These are phyloP conservation scores for Naganishia randhawae DNA, from an alignment of 768 basidiomycete genomes.

Conservation along the genomic window DNA sequence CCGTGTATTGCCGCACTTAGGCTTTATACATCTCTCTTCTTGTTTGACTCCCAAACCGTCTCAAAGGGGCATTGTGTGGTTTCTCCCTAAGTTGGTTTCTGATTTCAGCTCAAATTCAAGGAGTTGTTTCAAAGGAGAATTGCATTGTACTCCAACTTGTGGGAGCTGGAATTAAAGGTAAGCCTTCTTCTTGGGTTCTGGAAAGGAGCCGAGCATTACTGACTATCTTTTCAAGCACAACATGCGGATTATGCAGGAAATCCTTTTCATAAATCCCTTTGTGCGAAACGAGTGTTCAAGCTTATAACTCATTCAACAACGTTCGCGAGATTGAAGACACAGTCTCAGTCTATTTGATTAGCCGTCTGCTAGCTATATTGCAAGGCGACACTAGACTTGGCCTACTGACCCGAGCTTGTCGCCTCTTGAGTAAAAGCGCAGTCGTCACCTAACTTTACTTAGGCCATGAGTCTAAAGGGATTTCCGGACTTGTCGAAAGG, in stretches of 20 bases:
- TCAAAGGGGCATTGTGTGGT: neutral
- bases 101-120: neutral
- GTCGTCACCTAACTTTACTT: too few relatives aligned
- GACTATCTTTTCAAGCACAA: neutral
- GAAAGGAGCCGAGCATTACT: neutral
- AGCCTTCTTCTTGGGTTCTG: neutral
- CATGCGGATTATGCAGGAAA: too few relatives aligned
- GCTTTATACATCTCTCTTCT: neutral
- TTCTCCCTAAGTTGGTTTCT: neutral
- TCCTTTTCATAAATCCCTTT: too few relatives aligned
- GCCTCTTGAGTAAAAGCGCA: too few relatives aligned
- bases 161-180: neutral
- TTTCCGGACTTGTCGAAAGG: neutral
- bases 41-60: neutral
- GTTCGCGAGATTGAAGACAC: too few relatives aligned
- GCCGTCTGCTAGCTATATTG: too few relatives aligned
- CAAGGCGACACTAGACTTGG: too few relatives aligned
- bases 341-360: too few relatives aligned
- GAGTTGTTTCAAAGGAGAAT: neutral
- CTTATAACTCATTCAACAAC: too few relatives aligned
- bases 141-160: neutral
- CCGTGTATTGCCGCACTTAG: neutral
- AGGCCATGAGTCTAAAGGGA: too few relatives aligned
- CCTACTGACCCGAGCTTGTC: too few relatives aligned
- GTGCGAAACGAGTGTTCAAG: too few relatives aligned